Percentiles rank a stretch among this genome's conserved stretches.
Conservation (phyloP, 2,329 filamentous ascomycete genomes). For the Monilinia laxa region DNA sequence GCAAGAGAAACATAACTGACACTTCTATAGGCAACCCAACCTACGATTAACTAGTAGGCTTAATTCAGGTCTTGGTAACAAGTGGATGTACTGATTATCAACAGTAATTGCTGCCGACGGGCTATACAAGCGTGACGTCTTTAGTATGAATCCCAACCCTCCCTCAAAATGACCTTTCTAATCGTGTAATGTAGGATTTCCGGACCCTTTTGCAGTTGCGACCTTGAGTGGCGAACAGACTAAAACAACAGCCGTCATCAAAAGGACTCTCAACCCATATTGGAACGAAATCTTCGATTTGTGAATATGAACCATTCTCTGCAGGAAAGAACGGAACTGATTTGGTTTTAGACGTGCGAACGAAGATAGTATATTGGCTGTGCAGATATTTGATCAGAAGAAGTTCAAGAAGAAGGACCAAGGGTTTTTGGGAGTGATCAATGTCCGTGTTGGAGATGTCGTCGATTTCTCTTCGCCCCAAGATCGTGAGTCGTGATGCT, state of each 20-base stretch:
- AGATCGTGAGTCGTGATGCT: constrained; percentile 66
- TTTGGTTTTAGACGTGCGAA: constrained; percentile 68
- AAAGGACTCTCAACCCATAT: constrained; percentile 97
- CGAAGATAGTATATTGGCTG: constrained; percentile 93
- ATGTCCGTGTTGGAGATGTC: constrained; percentile 90
- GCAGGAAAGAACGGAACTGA: constrained; percentile 26
- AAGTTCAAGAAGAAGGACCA: constrained; percentile 99
- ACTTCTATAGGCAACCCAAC: constrained; percentile 67
- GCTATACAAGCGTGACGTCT: constrained; percentile 98
- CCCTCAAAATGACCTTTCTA: constrained; percentile 23
- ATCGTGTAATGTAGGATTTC: constrained; percentile 66
- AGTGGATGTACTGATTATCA: constrained; percentile 41
- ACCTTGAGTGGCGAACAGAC: constrained; percentile 98
- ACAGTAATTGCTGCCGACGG: constrained; percentile 98
- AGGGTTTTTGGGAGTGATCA: constrained; percentile 96
- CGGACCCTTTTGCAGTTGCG: constrained; percentile 95
- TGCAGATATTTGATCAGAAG: constrained; percentile 99
- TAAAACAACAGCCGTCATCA: constrained; percentile 94
- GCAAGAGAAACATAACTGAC: constrained; percentile 32
- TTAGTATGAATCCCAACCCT: constrained; percentile 64
- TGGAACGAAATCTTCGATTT: constrained; percentile 99
- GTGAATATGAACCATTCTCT: constrained; percentile 48
- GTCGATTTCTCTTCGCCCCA: constrained; percentile 87
- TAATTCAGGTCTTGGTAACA: neutral
- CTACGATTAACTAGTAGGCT: constrained; percentile 86